phyloP scores from a whole-genome alignment of 2,329 filamentous ascomycete species.

The Simplicillium sp. region DNA sequence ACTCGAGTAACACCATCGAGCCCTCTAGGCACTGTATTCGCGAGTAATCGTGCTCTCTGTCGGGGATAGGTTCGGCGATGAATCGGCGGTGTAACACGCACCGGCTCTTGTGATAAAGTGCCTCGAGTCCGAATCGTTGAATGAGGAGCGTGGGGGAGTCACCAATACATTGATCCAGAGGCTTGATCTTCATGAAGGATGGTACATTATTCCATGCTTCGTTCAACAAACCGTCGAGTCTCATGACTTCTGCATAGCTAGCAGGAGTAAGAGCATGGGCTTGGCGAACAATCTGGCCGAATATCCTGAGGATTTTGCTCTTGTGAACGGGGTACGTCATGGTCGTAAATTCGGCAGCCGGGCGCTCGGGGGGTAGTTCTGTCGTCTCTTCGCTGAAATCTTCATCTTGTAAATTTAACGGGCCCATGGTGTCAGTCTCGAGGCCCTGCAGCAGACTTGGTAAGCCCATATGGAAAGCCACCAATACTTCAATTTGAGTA shows the following conservation, averaged over 20 bases:
- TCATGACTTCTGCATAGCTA: conserved; percentile 37
- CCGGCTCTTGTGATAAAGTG: conserved; percentile 44
- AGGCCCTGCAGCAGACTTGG: conserved; percentile 56
- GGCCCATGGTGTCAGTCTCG: conserved; percentile 52
- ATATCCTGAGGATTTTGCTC: conserved; percentile 33
- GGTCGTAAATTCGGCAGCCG: conserved; percentile 48
- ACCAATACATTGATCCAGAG: conserved; percentile 37
- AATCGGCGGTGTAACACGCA: conserved; percentile 48
- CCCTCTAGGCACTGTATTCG: conserved; percentile 39
- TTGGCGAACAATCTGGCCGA: conserved; percentile 38
- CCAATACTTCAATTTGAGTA: conserved; percentile 51
- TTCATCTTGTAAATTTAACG: conserved; percentile 54
- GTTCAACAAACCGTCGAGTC: conserved; percentile 34
- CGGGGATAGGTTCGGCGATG: conserved; percentile 30
- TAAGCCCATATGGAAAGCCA: conserved; percentile 58
- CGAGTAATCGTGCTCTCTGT: conserved; percentile 40
- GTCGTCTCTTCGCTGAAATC: conserved; percentile 50
- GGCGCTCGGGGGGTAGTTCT: conserved; percentile 46
- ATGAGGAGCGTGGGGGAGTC: conserved; percentile 37
- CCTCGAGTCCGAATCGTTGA: conserved; percentile 42
- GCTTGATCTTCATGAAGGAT: conserved; percentile 34
- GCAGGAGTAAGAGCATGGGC: conserved; percentile 39
- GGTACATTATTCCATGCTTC: conserved; percentile 37
- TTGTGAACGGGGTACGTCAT: conserved; percentile 47
- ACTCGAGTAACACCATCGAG: conserved; percentile 35